These are phyloP conservation scores for Chaetomiaceae sp. DNA, from an alignment of 2,329 filamentous ascomycete genomes.

Conservation along the genomic window DNA sequence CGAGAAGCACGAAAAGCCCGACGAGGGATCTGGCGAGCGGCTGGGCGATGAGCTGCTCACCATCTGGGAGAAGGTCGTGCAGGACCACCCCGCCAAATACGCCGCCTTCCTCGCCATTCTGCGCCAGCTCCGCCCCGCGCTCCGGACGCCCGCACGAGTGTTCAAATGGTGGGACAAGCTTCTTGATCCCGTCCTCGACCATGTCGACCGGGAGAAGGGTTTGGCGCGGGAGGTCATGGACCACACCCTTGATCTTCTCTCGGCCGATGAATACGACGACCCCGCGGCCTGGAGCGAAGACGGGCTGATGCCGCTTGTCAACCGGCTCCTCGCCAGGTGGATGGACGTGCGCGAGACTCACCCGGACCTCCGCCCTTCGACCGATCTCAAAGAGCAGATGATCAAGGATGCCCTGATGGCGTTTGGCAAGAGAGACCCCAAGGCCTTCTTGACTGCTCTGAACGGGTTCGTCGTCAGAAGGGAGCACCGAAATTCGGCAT, in stretches of 20 bases:
- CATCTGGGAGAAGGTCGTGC: constrained; percentile 62
- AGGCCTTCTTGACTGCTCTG: constrained; percentile 60
- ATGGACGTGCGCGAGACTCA: constrained; percentile 43
- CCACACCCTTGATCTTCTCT: constrained; percentile 60
- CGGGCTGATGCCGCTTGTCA: constrained; percentile 46
- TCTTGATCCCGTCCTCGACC: constrained; percentile 49
- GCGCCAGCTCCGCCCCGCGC: constrained; percentile 56
- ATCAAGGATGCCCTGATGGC: constrained; percentile 48
- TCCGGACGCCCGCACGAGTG: constrained; percentile 58
- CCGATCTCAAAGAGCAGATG: constrained; percentile 46
- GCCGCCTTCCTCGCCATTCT: constrained; percentile 66
- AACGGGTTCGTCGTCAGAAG: constrained; percentile 62
- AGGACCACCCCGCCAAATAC: constrained; percentile 50
- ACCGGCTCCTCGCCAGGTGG: constrained; percentile 54
- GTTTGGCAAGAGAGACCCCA: constrained; percentile 66
- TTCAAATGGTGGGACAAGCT: constrained; percentile 68
- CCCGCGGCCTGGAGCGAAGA: constrained; percentile 39
- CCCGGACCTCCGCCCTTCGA: constrained; percentile 34
- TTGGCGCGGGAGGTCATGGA: constrained; percentile 60
- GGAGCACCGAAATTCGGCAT: constrained; percentile 57
- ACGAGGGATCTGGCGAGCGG: constrained; percentile 64
- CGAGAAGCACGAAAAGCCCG: constrained; percentile 60
- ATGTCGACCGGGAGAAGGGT: constrained; percentile 56
- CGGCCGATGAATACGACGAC: constrained; percentile 56
- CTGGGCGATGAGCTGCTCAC: constrained; percentile 67